Conservation (phyloP, 2,329 filamentous ascomycete species). For the Fusarium tanahbumbuense region DNA sequence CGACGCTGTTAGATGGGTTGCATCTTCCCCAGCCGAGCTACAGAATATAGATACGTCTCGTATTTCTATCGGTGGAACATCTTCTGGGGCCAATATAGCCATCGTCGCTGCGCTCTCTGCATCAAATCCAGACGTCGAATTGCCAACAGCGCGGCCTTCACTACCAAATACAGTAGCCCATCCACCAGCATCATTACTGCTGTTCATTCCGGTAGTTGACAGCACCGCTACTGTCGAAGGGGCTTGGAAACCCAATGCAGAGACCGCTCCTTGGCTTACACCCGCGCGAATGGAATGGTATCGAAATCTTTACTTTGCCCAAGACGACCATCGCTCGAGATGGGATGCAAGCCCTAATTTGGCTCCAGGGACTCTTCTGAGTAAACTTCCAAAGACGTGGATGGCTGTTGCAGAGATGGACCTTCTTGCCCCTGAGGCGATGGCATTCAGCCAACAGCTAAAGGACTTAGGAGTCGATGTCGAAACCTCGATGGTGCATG, state of each 20-base stretch:
- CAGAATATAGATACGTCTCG: conserved; percentile 44
- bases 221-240: conserved; percentile 48
- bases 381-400: conserved; percentile 48
- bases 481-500: conserved; percentile 35
- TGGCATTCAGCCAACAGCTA: conserved; percentile 46
- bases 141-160: conserved; percentile 37
- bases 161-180: conserved; percentile 12
- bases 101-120: conserved; percentile 40
- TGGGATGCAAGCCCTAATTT: conserved; percentile 51
- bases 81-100: conserved; percentile 46
- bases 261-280: conserved; percentile 50
- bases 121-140: conserved; percentile 15
- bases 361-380: conserved; percentile 43
- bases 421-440: conserved; percentile 49
- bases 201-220: conserved; percentile 51
- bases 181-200: conserved; percentile 29
- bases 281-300: conserved; percentile 52
- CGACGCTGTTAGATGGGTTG: conserved; percentile 50
- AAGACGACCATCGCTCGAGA: conserved; percentile 35
- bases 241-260: conserved; percentile 44
- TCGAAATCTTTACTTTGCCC: conserved; percentile 50
- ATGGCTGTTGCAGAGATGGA: conserved; percentile 50
- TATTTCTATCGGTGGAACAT: conserved; percentile 49
- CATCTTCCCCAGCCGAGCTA: conserved; percentile 28
- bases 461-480: conserved; percentile 34